These are phyloP conservation scores for Cyclotella cryptica DNA, from an alignment of 108 stramenopile species.

Conservation along the genomic window DNA sequence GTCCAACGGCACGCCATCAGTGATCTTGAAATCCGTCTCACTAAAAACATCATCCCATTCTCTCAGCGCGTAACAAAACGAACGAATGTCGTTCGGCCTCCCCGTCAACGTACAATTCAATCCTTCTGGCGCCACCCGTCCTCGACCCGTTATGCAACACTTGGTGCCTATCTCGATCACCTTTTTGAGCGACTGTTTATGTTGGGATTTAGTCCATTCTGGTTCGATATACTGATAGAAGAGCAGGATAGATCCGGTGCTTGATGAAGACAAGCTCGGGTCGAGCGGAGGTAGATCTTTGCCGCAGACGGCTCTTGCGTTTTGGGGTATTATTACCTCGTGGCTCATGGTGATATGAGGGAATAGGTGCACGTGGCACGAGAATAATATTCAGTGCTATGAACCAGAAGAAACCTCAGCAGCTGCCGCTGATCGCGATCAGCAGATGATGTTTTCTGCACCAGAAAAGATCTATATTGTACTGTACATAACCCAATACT, in stretches of 20 bases:
- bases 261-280: neutral
- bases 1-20: constrained; percentile 62
- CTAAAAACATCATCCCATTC: constrained; percentile 61
- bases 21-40: constrained; percentile 82
- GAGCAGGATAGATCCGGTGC: constrained; percentile 62
- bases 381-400: no score
- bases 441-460: no score
- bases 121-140: constrained; percentile 80
- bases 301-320: constrained; percentile 25
- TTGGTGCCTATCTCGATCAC: constrained; percentile 54
- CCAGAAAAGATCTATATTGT: no score
- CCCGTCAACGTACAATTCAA: constrained; percentile 84
- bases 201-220: constrained; percentile 59
- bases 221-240: constrained; percentile 88
- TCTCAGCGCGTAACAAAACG: constrained; percentile 62
- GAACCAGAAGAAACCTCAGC: no score
- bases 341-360: constrained; percentile 16
- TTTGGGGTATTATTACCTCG: constrained; percentile 26
- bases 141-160: constrained; percentile 67
- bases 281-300: constrained; percentile 14
- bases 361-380: no score
- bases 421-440: no score
- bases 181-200: constrained; percentile 62
- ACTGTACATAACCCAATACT: no score
- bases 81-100: constrained; percentile 48